These are phyloP conservation scores for Desmodesmus armatus DNA, from an alignment of 139 green algal genomes.

Conservation along the genomic window DNA sequence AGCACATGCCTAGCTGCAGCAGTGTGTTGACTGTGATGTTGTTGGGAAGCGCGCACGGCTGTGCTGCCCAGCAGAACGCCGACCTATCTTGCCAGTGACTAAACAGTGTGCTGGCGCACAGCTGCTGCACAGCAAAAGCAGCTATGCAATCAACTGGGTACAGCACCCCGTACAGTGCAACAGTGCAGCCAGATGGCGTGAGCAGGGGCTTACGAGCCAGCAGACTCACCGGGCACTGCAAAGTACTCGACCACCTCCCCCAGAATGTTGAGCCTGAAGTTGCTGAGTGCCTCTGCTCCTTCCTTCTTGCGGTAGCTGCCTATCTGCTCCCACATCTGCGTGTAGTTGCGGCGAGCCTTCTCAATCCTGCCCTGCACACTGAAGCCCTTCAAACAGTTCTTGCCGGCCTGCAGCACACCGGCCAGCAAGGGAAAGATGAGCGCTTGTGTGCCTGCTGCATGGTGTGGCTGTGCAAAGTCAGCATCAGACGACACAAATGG, in stretches of 20 bases:
- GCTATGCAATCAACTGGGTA: too few relatives aligned
- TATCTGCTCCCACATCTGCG: slow-evolving; percentile 50
- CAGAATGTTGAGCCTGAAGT: slow-evolving; percentile 50
- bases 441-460: too few relatives aligned
- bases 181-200: neutral
- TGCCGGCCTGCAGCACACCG: slow-evolving; percentile 13
- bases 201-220: neutral
- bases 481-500: too few relatives aligned
- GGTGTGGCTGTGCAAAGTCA: too few relatives aligned
- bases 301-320: slow-evolving; percentile 21
- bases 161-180: neutral
- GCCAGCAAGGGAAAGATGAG: neutral
- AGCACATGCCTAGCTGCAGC: too few relatives aligned
- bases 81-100: too few relatives aligned
- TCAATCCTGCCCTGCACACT: slow-evolving; percentile 49
- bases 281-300: neutral
- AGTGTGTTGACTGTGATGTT: too few relatives aligned
- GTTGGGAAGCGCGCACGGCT: too few relatives aligned
- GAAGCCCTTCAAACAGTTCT: slow-evolving; percentile 23
- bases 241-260: slow-evolving; percentile 47
- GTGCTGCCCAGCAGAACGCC: too few relatives aligned
- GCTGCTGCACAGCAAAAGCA: too few relatives aligned
- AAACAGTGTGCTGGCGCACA: too few relatives aligned
- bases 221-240: slow-evolving; percentile 30
- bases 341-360: slow-evolving; percentile 47